phyloP scores from a whole-genome alignment of 176 grass and related monocot species.

The Cenchrus americanus region DNA sequence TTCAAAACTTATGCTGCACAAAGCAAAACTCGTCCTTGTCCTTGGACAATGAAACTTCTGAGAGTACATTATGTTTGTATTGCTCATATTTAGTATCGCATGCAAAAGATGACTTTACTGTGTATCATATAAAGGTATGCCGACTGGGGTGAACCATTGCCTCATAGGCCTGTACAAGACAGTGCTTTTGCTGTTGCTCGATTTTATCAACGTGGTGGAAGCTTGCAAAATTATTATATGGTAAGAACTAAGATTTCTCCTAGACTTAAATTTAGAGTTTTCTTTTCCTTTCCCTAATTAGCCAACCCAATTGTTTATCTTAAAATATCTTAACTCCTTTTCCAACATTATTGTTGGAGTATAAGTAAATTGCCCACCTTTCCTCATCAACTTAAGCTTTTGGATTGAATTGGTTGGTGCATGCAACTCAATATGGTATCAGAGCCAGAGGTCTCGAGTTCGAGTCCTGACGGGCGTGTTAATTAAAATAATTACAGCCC shows the following conservation, averaged over 20 bases:
- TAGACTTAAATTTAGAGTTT: constrained; percentile 15
- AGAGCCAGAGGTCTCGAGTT: too few relatives aligned
- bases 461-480: too few relatives aligned
- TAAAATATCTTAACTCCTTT: constrained; percentile 1
- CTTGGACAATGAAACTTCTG: background rate
- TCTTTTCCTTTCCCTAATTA: constrained; percentile 14
- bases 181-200: constrained; percentile 96
- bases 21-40: background rate
- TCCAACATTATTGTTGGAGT: background rate
- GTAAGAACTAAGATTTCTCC: constrained; percentile 54
- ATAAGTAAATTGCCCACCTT: too few relatives aligned
- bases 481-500: too few relatives aligned
- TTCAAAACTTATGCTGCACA: background rate
- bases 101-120: background rate
- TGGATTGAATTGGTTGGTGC: too few relatives aligned
- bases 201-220: constrained; percentile 93
- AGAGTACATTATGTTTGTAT: background rate
- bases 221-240: constrained; percentile 99
- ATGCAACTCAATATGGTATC: too few relatives aligned
- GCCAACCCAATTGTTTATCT: background rate
- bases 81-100: constrained; percentile 4
- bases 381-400: too few relatives aligned
- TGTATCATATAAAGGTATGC: constrained; percentile 66
- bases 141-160: constrained; percentile 73
- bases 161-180: constrained; percentile 85